phyloP scores from a whole-genome alignment of 371 early-diverging fungal genomes.

The Coemansia sp. region DNA sequence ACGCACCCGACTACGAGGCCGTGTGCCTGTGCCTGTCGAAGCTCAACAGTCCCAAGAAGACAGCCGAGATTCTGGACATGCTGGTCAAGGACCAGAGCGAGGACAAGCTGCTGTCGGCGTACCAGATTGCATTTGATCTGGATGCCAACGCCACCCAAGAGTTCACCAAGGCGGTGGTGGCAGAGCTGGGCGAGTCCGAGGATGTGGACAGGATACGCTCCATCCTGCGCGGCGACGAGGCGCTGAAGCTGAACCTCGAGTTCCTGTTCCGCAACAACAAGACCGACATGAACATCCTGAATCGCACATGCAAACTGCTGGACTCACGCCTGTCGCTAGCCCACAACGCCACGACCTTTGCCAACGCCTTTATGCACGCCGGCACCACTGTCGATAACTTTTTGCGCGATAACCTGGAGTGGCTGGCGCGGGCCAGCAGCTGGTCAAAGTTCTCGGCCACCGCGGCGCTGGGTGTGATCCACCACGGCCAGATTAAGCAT shows the following conservation, averaged over 20 bases:
- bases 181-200: constrained; percentile 51
- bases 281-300: constrained; percentile 89
- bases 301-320: constrained; percentile 86
- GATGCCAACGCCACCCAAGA: constrained; percentile 94
- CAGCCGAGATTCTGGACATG: constrained; percentile 70
- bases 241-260: constrained; percentile 89
- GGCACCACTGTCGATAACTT: constrained; percentile 99
- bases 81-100: constrained; percentile 61
- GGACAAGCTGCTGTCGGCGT: constrained; percentile 75
- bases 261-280: constrained; percentile 94
- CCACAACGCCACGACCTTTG: constrained; percentile 95
- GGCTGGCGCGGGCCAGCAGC: constrained; percentile 96
- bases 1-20: constrained; percentile 86
- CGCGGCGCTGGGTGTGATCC: constrained; percentile 98
- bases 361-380: constrained; percentile 97
- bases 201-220: constrained; percentile 12
- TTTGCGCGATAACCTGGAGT: constrained; percentile 95
- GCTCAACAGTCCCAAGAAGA: constrained; percentile 72
- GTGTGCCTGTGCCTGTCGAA: constrained; percentile 90
- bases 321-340: constrained; percentile 91
- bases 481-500: constrained; percentile 93
- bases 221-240: constrained; percentile 85
- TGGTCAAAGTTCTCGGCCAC: constrained; percentile 99
- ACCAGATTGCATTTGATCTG: constrained; percentile 96
- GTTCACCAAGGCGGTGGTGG: constrained; percentile 75